These are phyloP conservation scores for Apiotrichum veenhuisii DNA, from an alignment of 1,284 basidiomycete species.

Conservation along the genomic window DNA sequence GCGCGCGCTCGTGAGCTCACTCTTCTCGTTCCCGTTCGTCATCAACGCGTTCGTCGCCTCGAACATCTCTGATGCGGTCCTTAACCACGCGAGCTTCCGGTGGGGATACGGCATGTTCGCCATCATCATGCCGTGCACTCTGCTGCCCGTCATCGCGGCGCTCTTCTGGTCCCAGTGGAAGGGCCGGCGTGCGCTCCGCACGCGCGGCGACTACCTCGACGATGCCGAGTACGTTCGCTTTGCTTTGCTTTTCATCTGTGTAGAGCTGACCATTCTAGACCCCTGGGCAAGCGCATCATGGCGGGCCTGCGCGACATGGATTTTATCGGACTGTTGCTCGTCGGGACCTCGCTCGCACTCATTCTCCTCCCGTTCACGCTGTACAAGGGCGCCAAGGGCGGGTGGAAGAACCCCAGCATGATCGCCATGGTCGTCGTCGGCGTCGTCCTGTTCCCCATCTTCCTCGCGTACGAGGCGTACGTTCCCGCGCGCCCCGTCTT, in stretches of 20 bases:
- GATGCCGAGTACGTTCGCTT: background rate
- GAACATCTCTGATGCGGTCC: constrained; percentile 55
- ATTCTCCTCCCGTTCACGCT: constrained; percentile 68
- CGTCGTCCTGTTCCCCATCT: constrained; percentile 47
- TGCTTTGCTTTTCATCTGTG: constrained; percentile 8
- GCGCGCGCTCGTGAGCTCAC: constrained; percentile 65
- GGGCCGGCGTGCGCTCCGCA: constrained; percentile 28
- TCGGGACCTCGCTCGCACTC: constrained; percentile 60
- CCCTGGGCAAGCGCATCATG: constrained; percentile 17
- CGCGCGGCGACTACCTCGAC: background rate
- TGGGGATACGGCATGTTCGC: constrained; percentile 57
- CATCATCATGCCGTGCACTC: constrained; percentile 16
- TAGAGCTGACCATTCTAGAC: constrained; percentile 14
- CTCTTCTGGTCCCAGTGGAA: constrained; percentile 46
- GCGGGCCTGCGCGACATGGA: constrained; percentile 18
- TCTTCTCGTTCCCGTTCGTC: constrained; percentile 64
- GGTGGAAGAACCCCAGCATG: constrained; percentile 40
- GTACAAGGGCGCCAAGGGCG: constrained; percentile 49
- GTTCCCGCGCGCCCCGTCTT: constrained; percentile 51
- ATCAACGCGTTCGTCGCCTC: constrained; percentile 32
- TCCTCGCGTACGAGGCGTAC: constrained; percentile 51
- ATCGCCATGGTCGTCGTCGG: constrained; percentile 51
- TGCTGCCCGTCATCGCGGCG: constrained; percentile 34
- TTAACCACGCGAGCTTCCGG: constrained; percentile 52
- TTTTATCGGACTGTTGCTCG: constrained; percentile 62